Evolutionary conservation across 352 stramenopile genomes (phyloP).

Genomic region (Ophiocytium majus): DNA sequence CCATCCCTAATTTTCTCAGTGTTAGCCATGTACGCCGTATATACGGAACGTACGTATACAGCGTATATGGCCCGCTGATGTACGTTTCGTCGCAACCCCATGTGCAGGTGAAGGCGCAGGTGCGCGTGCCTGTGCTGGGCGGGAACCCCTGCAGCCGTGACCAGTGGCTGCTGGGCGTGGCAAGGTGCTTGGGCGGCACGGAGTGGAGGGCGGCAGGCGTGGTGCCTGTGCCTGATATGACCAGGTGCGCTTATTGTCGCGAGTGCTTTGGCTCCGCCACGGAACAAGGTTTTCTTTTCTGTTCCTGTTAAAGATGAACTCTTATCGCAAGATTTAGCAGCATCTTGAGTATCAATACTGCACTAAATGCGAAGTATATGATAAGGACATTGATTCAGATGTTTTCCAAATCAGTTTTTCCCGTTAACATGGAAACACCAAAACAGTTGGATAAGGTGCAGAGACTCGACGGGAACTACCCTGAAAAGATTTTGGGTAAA

Average conservation of each 20-base stretch:
- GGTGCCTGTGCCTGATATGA: background rate
- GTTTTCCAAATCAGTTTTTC: background rate
- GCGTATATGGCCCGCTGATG: too few species aligned
- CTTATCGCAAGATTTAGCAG: background rate
- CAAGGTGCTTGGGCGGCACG: background rate
- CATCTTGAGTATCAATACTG: background rate
- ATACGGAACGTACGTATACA: too few species aligned
- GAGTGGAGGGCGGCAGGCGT: background rate
- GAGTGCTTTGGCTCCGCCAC: too few species aligned
- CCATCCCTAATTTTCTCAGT: too few species aligned
- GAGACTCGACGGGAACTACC: too few species aligned
- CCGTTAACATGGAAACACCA: background rate
- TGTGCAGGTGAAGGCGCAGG: background rate
- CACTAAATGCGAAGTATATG: background rate
- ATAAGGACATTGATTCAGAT: background rate
- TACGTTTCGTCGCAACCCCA: too few species aligned
- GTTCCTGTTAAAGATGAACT: background rate
- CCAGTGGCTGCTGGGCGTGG: conserved; percentile 6
- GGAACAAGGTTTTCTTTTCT: too few species aligned
- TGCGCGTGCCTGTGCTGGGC: background rate
- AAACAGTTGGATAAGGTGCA: too few species aligned
- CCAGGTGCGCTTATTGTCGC: background rate
- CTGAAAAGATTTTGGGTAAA: too few species aligned
- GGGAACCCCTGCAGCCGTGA: too few species aligned
- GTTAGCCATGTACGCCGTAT: too few species aligned